Evolutionary conservation across 1,139 yeast species (phyloP).

Genomic region (Diutina mesorugosa): DNA sequence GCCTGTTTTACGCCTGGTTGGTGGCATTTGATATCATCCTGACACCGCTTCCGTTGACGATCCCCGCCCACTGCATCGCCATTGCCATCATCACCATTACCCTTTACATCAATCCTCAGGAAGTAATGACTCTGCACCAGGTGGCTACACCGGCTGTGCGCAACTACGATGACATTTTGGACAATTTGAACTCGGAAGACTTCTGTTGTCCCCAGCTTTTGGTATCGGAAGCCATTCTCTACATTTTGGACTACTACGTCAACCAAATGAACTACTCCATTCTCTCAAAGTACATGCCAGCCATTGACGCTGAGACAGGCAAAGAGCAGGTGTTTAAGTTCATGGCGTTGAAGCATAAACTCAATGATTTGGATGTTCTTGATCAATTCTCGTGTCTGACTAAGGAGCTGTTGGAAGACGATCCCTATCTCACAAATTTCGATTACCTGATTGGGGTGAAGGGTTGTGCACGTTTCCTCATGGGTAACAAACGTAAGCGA

Average conservation of each 20-base stretch:
- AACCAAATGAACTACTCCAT: slow-evolving; percentile 29
- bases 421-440: slow-evolving; percentile 37
- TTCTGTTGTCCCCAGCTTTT: slow-evolving; percentile 37
- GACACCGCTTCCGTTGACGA: slow-evolving; percentile 56
- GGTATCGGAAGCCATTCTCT: slow-evolving; percentile 49
- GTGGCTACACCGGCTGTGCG: slow-evolving; percentile 25
- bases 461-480: slow-evolving; percentile 44
- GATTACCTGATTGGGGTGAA: slow-evolving; percentile 30
- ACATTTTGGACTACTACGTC: slow-evolving; percentile 48
- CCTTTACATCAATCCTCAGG: slow-evolving; percentile 27
- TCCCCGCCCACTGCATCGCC: slow-evolving; percentile 76
- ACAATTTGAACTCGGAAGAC: slow-evolving; percentile 19
- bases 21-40: slow-evolving; percentile 63
- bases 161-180: slow-evolving; percentile 14
- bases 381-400: slow-evolving; percentile 26
- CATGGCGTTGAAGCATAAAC: slow-evolving; percentile 32
- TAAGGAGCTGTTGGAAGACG: slow-evolving; percentile 25
- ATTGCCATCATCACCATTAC: slow-evolving; percentile 42
- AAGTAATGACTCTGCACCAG: slow-evolving; percentile 11
- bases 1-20: slow-evolving; percentile 57
- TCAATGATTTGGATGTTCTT: slow-evolving; percentile 27
- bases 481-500: slow-evolving; percentile 35
- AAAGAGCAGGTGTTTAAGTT: slow-evolving; percentile 35
- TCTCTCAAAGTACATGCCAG: slow-evolving; percentile 14
- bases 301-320: slow-evolving; percentile 20